Percentiles rank a stretch among this genome's conserved stretches.
Evolutionary conservation across 2,329 filamentous ascomycete genomes (phyloP).

Genomic region (Penicillium polonicum): DNA sequence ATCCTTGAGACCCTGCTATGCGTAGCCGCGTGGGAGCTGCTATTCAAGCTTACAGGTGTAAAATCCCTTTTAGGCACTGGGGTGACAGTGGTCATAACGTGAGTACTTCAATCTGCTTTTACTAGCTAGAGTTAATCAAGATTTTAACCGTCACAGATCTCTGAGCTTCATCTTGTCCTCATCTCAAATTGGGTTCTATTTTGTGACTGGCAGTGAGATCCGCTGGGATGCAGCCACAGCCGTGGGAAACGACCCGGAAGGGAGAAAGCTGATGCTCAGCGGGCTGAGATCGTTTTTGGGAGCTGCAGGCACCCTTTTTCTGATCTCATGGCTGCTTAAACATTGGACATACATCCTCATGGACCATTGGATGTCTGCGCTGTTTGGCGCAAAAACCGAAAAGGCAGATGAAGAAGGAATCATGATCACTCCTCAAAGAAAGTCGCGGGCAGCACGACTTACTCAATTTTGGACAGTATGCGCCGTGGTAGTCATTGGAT

Average conservation of each 20-base stretch:
- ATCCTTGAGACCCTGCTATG: slow-evolving; percentile 28
- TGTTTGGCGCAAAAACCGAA: slow-evolving; percentile 17
- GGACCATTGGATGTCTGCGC: slow-evolving; percentile 23
- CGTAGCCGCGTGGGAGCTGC: slow-evolving; percentile 21
- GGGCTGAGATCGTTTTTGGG: slow-evolving; percentile 30
- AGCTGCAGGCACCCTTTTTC: slow-evolving; percentile 19
- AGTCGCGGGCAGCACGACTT: background rate
- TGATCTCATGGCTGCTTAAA: slow-evolving; percentile 23
- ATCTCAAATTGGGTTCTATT: slow-evolving; percentile 34
- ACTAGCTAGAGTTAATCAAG: background rate
- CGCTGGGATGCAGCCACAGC: slow-evolving; percentile 33
- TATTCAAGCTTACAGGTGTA: slow-evolving; percentile 22
- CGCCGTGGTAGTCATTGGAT: slow-evolving; percentile 8
- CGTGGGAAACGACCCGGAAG: slow-evolving; percentile 31
- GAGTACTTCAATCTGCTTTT: slow-evolving; percentile 7
- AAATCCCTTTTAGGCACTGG: slow-evolving; percentile 17
- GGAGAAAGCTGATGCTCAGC: slow-evolving; percentile 32
- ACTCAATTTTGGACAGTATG: slow-evolving; percentile 22
- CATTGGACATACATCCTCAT: slow-evolving; percentile 21
- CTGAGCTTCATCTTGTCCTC: slow-evolving; percentile 25
- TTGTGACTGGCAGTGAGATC: slow-evolving; percentile 34
- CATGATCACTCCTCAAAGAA: slow-evolving; percentile 6
- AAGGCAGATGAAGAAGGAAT: slow-evolving; percentile 18
- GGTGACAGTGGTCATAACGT: slow-evolving; percentile 25
- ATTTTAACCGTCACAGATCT: slow-evolving; percentile 13